Percentiles rank a stretch among this genome's conserved stretches.
Evolutionary conservation across 208 protist species (phyloP).

Genomic region (Acanthamoeba castellanii): DNA sequence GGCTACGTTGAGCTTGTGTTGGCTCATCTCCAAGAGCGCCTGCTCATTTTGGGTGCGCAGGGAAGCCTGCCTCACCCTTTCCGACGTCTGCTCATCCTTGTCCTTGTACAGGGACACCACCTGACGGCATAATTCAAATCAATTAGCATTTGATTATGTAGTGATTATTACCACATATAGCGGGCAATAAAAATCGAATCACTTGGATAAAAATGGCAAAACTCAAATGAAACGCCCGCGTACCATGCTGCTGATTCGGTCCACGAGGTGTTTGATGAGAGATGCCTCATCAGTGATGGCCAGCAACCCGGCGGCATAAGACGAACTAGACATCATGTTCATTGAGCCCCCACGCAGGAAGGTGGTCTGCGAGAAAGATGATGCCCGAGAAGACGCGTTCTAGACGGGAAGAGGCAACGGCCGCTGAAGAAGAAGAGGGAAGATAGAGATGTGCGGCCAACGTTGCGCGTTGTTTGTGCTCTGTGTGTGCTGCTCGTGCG

Average conservation of each 20-base stretch:
- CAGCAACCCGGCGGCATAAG: not conserved
- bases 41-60: not conserved
- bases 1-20: slow-evolving; percentile 7
- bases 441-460: not conserved
- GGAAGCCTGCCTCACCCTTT: not conserved
- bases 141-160: not conserved
- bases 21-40: slow-evolving; percentile 24
- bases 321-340: not conserved
- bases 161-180: no score
- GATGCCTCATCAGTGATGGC: not conserved
- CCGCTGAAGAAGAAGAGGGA: no score
- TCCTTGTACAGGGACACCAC: not conserved
- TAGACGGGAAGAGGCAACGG: no score
- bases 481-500: no score
- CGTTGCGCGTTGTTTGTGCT: no score
- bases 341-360: not conserved
- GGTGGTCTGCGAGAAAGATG: no score
- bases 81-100: not conserved
- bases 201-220: not conserved
- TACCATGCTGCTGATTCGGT: slow-evolving; percentile 50
- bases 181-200: not conserved
- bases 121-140: not conserved
- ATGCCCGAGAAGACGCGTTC: no score
- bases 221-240: not conserved
- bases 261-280: slow-evolving; percentile 35